Conservation (phyloP, 495 filamentous ascomycete species). For the Emericellopsis terricola region DNA sequence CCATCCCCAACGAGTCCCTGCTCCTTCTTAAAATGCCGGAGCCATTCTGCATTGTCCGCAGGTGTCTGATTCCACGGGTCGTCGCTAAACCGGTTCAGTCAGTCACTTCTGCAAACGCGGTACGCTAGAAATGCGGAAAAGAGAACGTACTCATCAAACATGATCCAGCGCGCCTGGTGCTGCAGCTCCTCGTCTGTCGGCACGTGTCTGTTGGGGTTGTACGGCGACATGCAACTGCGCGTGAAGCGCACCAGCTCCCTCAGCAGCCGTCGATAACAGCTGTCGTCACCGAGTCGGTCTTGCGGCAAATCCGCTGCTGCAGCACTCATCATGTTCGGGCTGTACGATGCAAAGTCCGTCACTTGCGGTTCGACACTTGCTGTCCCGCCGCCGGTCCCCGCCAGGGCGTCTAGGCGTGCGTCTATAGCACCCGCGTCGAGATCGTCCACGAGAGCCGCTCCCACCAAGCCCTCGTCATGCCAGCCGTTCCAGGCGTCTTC, state of each 20-base stretch:
- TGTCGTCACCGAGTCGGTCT: slow-evolving; percentile 29
- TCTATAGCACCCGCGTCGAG: no score
- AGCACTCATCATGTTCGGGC: no score
- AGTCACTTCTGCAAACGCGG: no score
- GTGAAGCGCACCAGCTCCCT: slow-evolving; percentile 29
- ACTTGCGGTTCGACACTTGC: no score
- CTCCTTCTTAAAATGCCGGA: neutral
- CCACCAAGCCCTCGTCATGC: no score
- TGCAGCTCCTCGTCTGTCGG: slow-evolving; percentile 34
- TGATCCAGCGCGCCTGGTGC: slow-evolving; percentile 33
- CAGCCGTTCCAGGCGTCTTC: no score
- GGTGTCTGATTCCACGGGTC: neutral
- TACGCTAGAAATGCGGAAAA: slow-evolving; percentile 5
- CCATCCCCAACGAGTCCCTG: no score
- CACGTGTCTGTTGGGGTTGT: slow-evolving; percentile 32
- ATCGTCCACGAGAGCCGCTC: no score
- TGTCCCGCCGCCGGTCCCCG: no score
- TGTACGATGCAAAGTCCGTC: no score
- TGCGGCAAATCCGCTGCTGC: no score
- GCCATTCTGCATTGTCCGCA: neutral
- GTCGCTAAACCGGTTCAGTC: slow-evolving; percentile 29
- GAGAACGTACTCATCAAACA: slow-evolving; percentile 42
- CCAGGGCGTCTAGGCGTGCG: no score
- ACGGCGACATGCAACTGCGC: slow-evolving; percentile 24
- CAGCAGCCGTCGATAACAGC: slow-evolving; percentile 32